Conservation (phyloP, 2,329 filamentous ascomycete species). For the Scleromitrula shiraiana region DNA sequence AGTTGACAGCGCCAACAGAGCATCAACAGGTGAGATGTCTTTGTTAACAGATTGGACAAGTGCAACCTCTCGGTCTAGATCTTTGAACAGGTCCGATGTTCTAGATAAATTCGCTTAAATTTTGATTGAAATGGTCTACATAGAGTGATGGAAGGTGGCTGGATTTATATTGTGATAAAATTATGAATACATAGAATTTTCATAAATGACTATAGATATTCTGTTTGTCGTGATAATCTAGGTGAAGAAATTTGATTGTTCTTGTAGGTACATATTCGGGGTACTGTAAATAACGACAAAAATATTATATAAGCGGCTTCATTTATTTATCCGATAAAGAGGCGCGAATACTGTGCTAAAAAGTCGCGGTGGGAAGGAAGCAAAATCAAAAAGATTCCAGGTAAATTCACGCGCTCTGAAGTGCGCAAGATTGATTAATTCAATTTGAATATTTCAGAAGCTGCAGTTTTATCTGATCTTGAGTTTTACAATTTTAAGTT, state of each 20-base stretch:
- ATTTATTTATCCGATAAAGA: too few relatives aligned
- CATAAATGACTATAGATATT: too few relatives aligned
- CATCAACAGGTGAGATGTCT: not conserved
- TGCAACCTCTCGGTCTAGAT: constrained; percentile 4
- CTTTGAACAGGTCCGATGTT: constrained; percentile 1
- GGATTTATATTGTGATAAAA: too few relatives aligned
- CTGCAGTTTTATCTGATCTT: constrained; percentile 6
- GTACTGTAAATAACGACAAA: too few relatives aligned
- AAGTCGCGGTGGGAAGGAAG: constrained; percentile 9
- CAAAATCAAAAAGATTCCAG: constrained; percentile 7
- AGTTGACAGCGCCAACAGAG: constrained; percentile 1
- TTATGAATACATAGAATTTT: too few relatives aligned
- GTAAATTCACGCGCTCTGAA: constrained; percentile 12
- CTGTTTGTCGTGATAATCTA: too few relatives aligned
- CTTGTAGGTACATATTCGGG: too few relatives aligned
- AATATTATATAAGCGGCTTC: too few relatives aligned
- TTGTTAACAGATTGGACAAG: not conserved
- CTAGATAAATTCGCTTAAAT: constrained; percentile 7
- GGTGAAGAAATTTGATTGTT: too few relatives aligned
- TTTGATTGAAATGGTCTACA: too few relatives aligned
- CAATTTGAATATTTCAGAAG: constrained; percentile 10
- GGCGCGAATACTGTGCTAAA: constrained; percentile 6
- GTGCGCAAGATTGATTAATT: constrained; percentile 15
- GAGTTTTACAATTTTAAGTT: not conserved
- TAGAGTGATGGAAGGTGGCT: too few relatives aligned